phyloP scores from a whole-genome alignment of 2,329 filamentous ascomycete species.

The Daldinia sp. region DNA sequence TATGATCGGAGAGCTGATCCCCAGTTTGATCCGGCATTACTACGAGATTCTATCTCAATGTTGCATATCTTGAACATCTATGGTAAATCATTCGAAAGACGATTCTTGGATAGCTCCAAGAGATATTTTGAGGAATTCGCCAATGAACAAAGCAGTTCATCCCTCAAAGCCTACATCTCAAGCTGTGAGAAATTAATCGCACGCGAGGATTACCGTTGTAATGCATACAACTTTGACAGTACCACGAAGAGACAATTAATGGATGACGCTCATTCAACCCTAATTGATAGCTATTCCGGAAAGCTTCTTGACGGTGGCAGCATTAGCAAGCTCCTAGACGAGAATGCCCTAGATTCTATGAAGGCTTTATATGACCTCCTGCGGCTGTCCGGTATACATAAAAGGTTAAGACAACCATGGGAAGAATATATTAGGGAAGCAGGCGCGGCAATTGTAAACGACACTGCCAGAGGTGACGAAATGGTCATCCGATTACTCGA shows the following conservation, averaged over 20 bases:
- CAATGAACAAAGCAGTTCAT: constrained; percentile 67
- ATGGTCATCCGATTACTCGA: constrained; percentile 87
- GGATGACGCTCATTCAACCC: constrained; percentile 72
- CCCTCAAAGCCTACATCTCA: constrained; percentile 78
- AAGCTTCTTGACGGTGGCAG: constrained; percentile 72
- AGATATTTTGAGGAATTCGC: constrained; percentile 76
- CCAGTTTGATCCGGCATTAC: constrained; percentile 68
- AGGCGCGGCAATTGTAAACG: constrained; percentile 80
- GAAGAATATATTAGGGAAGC: constrained; percentile 78
- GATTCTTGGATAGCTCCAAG: constrained; percentile 73
- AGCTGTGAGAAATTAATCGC: constrained; percentile 74
- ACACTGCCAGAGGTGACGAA: constrained; percentile 78
- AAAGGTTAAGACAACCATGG: constrained; percentile 76
- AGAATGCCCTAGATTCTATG: constrained; percentile 73
- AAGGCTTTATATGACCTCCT: constrained; percentile 81
- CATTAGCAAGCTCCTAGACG: constrained; percentile 76
- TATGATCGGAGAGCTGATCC: constrained; percentile 69
- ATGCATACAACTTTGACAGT: constrained; percentile 81
- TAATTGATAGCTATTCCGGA: constrained; percentile 73
- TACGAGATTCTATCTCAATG: constrained; percentile 81
- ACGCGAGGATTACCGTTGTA: constrained; percentile 78
- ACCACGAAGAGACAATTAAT: constrained; percentile 82
- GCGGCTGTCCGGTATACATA: constrained; percentile 73
- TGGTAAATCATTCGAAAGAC: constrained; percentile 78
- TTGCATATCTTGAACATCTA: constrained; percentile 88